These are phyloP conservation scores for Oldenlandia corymbosa DNA, from an alignment of 257 asterid genomes.

Conservation along the genomic window DNA sequence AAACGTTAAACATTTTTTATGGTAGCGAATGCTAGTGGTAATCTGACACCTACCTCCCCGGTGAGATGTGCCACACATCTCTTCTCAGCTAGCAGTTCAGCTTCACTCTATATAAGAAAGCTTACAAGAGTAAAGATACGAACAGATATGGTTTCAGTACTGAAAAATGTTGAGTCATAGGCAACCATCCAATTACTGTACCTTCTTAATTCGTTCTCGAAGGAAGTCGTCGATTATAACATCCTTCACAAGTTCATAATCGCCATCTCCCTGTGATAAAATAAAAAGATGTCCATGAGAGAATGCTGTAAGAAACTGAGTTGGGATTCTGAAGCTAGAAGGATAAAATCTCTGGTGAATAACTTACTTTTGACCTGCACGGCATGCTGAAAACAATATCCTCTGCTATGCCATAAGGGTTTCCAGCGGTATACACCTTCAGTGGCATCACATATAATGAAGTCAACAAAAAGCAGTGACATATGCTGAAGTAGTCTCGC, in stretches of 20 bases:
- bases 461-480: neutral
- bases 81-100: slow-evolving; percentile 92
- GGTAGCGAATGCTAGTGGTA: neutral
- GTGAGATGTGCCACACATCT: slow-evolving; percentile 97
- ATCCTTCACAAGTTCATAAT: slow-evolving; percentile 82
- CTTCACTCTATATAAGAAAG: slow-evolving; percentile 53
- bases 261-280: slow-evolving; percentile 76
- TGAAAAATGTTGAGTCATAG: no score
- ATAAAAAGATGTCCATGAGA: slow-evolving; percentile 5
- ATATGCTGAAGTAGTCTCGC: neutral
- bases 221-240: slow-evolving; percentile 75
- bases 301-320: neutral
- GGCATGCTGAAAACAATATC: slow-evolving; percentile 97
- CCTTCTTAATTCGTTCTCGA: slow-evolving; percentile 73
- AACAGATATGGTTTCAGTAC: no score
- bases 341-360: neutral
- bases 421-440: slow-evolving; percentile 75
- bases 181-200: neutral
- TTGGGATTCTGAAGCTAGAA: neutral
- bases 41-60: slow-evolving; percentile 57
- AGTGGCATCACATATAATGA: slow-evolving; percentile 1
- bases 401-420: slow-evolving; percentile 85
- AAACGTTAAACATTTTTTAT: neutral
- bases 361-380: slow-evolving; percentile 76
- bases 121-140: neutral